phyloP scores from a whole-genome alignment of 2,329 filamentous ascomycete species.

The Periconia sp. region DNA sequence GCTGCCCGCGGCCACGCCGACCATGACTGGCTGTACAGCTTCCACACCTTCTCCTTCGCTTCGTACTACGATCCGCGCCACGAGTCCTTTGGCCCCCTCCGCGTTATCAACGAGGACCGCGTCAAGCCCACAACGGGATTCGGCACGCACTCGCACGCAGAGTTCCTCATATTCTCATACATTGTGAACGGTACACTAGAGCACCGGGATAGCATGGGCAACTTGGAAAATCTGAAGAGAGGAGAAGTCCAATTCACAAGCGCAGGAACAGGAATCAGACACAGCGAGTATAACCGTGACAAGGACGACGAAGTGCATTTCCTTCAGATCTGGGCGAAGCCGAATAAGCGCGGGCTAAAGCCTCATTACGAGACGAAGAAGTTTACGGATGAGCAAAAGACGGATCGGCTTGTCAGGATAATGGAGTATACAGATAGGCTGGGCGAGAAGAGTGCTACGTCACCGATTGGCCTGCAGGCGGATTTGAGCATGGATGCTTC shows the following conservation, averaged over 20 bases:
- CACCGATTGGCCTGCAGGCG: constrained; percentile 76
- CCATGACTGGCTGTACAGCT: constrained; percentile 87
- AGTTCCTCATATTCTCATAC: constrained; percentile 91
- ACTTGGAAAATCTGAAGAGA: constrained; percentile 71
- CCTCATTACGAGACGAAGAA: constrained; percentile 78
- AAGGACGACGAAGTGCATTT: constrained; percentile 76
- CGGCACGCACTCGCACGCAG: constrained; percentile 82
- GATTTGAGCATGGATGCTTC: constrained; percentile 84
- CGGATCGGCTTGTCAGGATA: constrained; percentile 73
- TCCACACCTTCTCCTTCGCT: constrained; percentile 86
- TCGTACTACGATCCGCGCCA: constrained; percentile 71
- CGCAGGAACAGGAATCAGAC: constrained; percentile 79
- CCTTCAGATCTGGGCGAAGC: constrained; percentile 86
- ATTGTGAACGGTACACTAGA: constrained; percentile 85
- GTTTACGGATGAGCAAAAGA: constrained; percentile 76
- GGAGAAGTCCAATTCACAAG: constrained; percentile 91
- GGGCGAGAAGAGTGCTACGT: constrained; percentile 71
- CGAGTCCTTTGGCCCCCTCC: constrained; percentile 74
- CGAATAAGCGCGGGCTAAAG: constrained; percentile 73
- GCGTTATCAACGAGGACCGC: constrained; percentile 89
- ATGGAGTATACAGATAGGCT: constrained; percentile 72
- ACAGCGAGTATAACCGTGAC: constrained; percentile 84
- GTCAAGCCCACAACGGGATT: constrained; percentile 77
- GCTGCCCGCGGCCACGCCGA: constrained; percentile 75
- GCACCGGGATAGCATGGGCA: constrained; percentile 84